A percentile compares a stretch with the other conserved stretches of the same genome.
phyloP scores from a whole-genome alignment of 2,329 filamentous ascomycete species.

The Torrubiella hemipterigena region DNA sequence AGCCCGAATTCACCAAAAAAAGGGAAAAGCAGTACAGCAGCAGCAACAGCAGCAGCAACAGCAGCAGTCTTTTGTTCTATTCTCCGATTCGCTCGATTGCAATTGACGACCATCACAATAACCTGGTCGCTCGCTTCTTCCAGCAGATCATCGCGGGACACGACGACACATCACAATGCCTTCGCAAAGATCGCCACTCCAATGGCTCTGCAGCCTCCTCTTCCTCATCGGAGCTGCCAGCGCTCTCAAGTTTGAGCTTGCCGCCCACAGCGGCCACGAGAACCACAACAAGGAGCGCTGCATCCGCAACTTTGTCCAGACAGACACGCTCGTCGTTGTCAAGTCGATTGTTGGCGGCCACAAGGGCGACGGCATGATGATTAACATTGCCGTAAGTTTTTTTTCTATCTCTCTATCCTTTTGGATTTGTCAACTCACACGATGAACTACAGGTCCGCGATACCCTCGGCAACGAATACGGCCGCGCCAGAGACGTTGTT shows the following conservation, averaged over 20 bases:
- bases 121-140: too few relatives aligned
- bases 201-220: constrained; percentile 45
- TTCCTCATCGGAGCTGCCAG: constrained; percentile 40
- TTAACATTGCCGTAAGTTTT: constrained; percentile 78
- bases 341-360: constrained; percentile 78
- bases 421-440: constrained; percentile 5
- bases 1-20: too few relatives aligned
- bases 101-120: too few relatives aligned
- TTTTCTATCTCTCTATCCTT: background rate
- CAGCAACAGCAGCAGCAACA: background rate
- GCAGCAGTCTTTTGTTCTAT: too few relatives aligned
- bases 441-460: constrained; percentile 64
- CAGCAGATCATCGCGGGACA: background rate
- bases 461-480: constrained; percentile 91
- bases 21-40: too few relatives aligned
- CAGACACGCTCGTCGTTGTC: constrained; percentile 89
- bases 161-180: constrained; percentile 19
- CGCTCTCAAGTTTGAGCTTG: constrained; percentile 89
- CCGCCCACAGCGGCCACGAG: constrained; percentile 43
- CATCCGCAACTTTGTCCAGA: constrained; percentile 89
- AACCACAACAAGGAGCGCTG: constrained; percentile 66
- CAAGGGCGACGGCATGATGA: constrained; percentile 80
- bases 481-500: constrained; percentile 76
- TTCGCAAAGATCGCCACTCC: constrained; percentile 38
- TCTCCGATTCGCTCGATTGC: too few relatives aligned